These are phyloP conservation scores for Dichotomocladium elegans DNA, from an alignment of 371 early-diverging fungal species.

Conservation along the genomic window DNA sequence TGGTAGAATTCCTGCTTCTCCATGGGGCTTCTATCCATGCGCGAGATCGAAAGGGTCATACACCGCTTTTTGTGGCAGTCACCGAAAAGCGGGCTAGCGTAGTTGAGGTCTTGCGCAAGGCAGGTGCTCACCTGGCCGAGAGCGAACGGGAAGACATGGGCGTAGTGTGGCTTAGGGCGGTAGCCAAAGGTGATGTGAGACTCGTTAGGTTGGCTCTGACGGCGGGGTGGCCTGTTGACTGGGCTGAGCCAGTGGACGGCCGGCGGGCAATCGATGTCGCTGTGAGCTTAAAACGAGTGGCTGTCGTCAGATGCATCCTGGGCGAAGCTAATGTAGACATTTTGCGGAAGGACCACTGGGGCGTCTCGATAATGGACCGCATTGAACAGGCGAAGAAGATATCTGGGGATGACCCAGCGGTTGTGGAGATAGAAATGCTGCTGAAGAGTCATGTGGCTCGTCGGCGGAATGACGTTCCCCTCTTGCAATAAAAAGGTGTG, in stretches of 20 bases:
- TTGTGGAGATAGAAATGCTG: neutral
- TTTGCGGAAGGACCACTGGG: slow-evolving; percentile 30
- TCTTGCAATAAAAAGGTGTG: neutral
- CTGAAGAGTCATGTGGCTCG: neutral
- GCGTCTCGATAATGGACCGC: slow-evolving; percentile 23
- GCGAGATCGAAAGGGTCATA: slow-evolving; percentile 86
- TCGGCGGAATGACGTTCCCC: neutral
- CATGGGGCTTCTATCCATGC: slow-evolving; percentile 92
- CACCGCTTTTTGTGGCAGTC: slow-evolving; percentile 86
- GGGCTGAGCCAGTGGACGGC: slow-evolving; percentile 38
- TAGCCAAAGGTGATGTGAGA: slow-evolving; percentile 29
- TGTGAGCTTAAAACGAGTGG: slow-evolving; percentile 24
- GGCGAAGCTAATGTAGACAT: slow-evolving; percentile 20
- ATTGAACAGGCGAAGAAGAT: slow-evolving; percentile 5
- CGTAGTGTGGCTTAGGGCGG: slow-evolving; percentile 38
- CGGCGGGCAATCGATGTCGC: slow-evolving; percentile 40
- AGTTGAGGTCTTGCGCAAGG: slow-evolving; percentile 63
- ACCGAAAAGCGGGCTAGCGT: slow-evolving; percentile 55
- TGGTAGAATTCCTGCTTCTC: slow-evolving; percentile 71
- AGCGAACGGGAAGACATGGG: slow-evolving; percentile 70
- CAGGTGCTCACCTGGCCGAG: slow-evolving; percentile 90
- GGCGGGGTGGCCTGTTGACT: slow-evolving; percentile 43
- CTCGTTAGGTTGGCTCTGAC: slow-evolving; percentile 29
- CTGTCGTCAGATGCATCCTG: slow-evolving; percentile 30
- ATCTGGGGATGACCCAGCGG: neutral